These are phyloP conservation scores for Sarocladiaceae sp. DNA, from an alignment of 2,329 filamentous ascomycete genomes.

Conservation along the genomic window DNA sequence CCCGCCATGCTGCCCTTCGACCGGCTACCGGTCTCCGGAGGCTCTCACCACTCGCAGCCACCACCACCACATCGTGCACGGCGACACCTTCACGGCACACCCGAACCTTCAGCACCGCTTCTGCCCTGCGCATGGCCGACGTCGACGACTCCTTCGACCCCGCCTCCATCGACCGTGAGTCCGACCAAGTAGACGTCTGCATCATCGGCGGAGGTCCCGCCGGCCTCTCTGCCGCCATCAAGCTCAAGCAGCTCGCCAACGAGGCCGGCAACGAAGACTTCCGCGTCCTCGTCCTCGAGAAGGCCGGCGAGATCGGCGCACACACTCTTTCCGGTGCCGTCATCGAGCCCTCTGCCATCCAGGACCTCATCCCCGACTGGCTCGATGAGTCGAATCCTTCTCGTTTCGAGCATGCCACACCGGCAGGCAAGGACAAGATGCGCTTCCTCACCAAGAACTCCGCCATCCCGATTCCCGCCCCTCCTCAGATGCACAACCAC, in stretches of 20 bases:
- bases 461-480: conserved; percentile 74
- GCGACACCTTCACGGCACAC: conserved; percentile 15
- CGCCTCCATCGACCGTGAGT: conserved; percentile 69
- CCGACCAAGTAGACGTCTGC: conserved; percentile 90
- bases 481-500: conserved; percentile 96
- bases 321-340: conserved; percentile 96
- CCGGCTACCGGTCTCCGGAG: neutral
- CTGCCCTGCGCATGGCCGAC: conserved; percentile 20
- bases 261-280: conserved; percentile 95
- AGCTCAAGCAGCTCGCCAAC: conserved; percentile 90
- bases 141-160: conserved; percentile 59
- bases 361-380: conserved; percentile 93
- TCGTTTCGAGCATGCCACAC: conserved; percentile 81
- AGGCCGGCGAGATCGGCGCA: conserved; percentile 88
- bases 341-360: conserved; percentile 78
- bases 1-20: conserved; percentile 4
- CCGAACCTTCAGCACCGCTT: conserved; percentile 31
- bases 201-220: conserved; percentile 96
- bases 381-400: conserved; percentile 80
- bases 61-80: conserved; percentile 13
- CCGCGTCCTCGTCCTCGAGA: conserved; percentile 85
- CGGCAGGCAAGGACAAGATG: conserved; percentile 81
- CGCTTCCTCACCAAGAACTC: conserved; percentile 81
- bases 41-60: neutral
- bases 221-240: conserved; percentile 86